phyloP scores from a whole-genome alignment of 2,329 filamentous ascomycete species.

The Microascus cirrosus region DNA sequence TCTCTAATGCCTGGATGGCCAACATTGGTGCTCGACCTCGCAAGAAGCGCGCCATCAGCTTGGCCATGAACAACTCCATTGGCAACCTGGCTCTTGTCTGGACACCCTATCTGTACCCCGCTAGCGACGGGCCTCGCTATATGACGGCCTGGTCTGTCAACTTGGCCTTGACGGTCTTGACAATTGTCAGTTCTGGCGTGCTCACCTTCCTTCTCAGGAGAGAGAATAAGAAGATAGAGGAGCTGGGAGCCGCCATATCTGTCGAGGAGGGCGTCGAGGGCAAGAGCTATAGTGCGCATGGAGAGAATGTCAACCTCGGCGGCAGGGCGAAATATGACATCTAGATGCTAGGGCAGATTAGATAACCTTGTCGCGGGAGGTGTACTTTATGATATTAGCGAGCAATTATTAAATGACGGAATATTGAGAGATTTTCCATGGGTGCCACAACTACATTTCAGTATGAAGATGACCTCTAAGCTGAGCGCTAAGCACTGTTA shows the following conservation, averaged over 20 bases:
- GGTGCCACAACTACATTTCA: too few species aligned
- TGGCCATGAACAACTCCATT: slow-evolving; percentile 15
- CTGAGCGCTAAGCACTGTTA: too few species aligned
- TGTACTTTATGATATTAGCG: neutral
- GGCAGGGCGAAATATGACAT: neutral
- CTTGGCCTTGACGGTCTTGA: neutral
- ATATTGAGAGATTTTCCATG: neutral
- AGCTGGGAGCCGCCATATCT: neutral
- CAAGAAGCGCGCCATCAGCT: slow-evolving; percentile 13
- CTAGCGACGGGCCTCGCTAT: slow-evolving; percentile 12
- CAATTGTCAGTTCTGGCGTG: neutral
- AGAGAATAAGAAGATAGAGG: neutral
- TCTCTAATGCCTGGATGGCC: slow-evolving; percentile 16
- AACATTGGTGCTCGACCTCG: slow-evolving; percentile 14
- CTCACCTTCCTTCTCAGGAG: neutral
- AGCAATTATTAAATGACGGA: neutral
- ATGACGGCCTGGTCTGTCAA: slow-evolving; percentile 9
- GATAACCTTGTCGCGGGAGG: neutral
- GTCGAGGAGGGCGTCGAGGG: neutral
- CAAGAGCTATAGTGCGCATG: neutral
- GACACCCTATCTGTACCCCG: slow-evolving; percentile 14
- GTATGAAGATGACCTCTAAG: too few species aligned
- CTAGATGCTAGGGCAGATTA: neutral
- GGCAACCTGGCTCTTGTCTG: slow-evolving; percentile 15
- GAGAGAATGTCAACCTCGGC: neutral